Evolutionary conservation across 225 moss, liverwort and hornwort species (phyloP), one percentile per base, ranked within the genome.

Genomic region (Polytrichum commune): DNA sequence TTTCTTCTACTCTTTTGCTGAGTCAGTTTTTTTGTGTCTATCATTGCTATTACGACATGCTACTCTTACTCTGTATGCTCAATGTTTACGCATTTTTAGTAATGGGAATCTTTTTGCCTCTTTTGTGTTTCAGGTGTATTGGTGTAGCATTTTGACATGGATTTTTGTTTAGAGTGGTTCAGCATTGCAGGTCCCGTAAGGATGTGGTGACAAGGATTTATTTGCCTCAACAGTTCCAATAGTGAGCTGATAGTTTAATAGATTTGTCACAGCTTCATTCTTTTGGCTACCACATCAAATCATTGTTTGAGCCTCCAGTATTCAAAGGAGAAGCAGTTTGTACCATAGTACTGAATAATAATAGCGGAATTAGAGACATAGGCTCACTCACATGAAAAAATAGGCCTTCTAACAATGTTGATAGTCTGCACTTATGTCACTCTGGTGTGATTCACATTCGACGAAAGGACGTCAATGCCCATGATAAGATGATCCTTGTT

Each of bases 271-370:
- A 77, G 79, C 66, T 78, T 80, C 78, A 84, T 84, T 88, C 73
- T 80, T 88, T 85, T 74, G 80, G 80, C 67, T 69, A 71, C 68
- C 82, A 60, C 70, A 75, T 83, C 73, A 75, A 78, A 75, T 74
- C 68, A 86, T 88, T 88, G 88, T 85, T 80, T 76, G 80, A 75
- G 77, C 72, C 88, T 88, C 69, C 76, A 88, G 82, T 69, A 72
- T 80, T 71, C 56, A 29, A 26, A 76, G 79, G 60, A 85, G 82
- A 74, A 76, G 75, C 66, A 27, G 75, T 78, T 82, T 85, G 84
- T 88, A 88, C 71, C 71, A 84, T 88, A 85, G 79, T 84, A 71
- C 72, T 82, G 84, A 88, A 77, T 88, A 58, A 38, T 38, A 84
- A 79, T 64, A 72, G 72, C 66, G 72, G 62, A 74, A 69, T 74